Evolutionary conservation across 176 grass and related monocot genomes (phyloP), one percentile per base, ranked within the genome.

Genomic region (Calamus simplicifolius): DNA sequence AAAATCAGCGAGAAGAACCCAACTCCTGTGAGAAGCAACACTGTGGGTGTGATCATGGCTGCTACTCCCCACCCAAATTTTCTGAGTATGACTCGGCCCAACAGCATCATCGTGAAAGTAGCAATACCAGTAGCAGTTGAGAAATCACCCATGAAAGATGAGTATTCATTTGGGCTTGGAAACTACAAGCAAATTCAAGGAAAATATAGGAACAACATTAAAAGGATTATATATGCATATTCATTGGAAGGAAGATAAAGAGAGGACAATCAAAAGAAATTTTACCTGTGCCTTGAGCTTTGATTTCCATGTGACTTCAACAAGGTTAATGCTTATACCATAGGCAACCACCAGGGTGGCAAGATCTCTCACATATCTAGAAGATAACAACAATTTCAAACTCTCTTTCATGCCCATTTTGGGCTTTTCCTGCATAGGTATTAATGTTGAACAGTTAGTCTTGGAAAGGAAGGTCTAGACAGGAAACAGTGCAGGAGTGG

Each of bases 131-230:
- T 97, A 35, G 87, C 87, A 56, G 93, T 97, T 18, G 93, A 97
- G 79, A 97, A 97, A 80, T 97, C 93, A 2, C 93, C 93, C 93
- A 97, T 97, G 81, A 97, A 97, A 18, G 93, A 90, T 31, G 93
- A 97, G 64, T 97, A 97, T 58, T 97, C 93, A 8, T 97, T 97
- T 21, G 93, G 93, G 48, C 87, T 97, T 3, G 93, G 93, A 67
- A 88, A 97, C 93, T 91, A 81, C 30, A 77, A 75, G 50, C 62
- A 5, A 17, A 17, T 4, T 5, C 17, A 4, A 51, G 21, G 51
- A 49, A 30, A 21, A 52, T 12, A 26, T 38, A 14, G 18, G 49
- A 18, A 2, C 16, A 14, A 16, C 35, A 14, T 29, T 50, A 71
- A n/a, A 52, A 28, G 35, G 35, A 43, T 43, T 43, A 43, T 12